These are phyloP conservation scores for Blastobotrys attinorum DNA, from an alignment of 805 yeast genomes.

Conservation along the genomic window DNA sequence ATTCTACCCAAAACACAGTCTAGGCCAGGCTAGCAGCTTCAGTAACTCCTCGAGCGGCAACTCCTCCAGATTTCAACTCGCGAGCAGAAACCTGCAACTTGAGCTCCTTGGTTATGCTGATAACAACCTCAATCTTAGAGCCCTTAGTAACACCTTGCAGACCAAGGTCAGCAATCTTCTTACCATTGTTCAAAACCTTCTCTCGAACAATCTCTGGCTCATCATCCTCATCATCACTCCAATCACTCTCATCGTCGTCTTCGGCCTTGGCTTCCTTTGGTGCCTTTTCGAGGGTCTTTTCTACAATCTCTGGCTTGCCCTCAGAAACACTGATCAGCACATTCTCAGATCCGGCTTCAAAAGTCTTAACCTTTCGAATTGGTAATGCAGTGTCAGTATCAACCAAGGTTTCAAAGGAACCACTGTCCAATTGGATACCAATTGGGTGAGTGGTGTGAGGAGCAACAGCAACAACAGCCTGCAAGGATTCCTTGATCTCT, in stretches of 20 bases:
- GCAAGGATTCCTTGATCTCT: conserved; percentile 76
- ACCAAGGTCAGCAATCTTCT: conserved; percentile 69
- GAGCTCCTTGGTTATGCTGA: conserved; percentile 60
- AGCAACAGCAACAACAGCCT: conserved; percentile 79
- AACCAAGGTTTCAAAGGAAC: conserved; percentile 63
- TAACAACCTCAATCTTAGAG: conserved; percentile 53
- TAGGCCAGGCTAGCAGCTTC: conserved; percentile 10
- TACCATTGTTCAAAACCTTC: conserved; percentile 65
- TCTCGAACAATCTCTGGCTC: conserved; percentile 84
- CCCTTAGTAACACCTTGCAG: conserved; percentile 61
- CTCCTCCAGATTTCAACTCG: conserved; percentile 20
- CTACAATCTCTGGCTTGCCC: conserved; percentile 79
- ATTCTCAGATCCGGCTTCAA: conserved; percentile 51
- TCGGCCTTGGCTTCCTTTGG: conserved; percentile 49
- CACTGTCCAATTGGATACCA: conserved; percentile 72
- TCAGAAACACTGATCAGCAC: conserved; percentile 70
- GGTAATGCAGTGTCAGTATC: conserved; percentile 87
- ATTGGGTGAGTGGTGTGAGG: conserved; percentile 79
- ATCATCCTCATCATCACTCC: conserved; percentile 64
- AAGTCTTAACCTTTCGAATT: conserved; percentile 63
- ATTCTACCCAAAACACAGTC: no score
- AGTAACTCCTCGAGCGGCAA: conserved; percentile 21
- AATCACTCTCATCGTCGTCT: conserved; percentile 39
- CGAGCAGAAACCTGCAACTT: conserved; percentile 54
- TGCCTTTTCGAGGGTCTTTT: conserved; percentile 53